Conservation (phyloP, 2,329 filamentous ascomycete genomes). For the Alternaria brassicicola region DNA sequence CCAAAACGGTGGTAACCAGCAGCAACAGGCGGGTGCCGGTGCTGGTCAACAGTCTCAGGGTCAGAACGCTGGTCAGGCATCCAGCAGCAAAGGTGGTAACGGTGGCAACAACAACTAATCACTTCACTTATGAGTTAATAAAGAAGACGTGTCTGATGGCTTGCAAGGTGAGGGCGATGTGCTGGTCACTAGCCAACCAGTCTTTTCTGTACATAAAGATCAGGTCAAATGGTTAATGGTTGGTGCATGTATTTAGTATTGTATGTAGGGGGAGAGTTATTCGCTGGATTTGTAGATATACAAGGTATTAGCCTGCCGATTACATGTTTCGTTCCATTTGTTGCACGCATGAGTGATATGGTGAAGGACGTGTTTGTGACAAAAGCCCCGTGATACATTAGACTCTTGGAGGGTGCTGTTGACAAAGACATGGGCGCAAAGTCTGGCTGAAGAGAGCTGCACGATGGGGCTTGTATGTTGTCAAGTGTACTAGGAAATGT, state of each 20-base stretch:
- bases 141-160: neutral
- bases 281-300: neutral
- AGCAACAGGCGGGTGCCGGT: neutral
- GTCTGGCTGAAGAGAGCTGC: no score
- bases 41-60: slow-evolving; percentile 8
- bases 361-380: neutral
- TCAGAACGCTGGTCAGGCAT: neutral
- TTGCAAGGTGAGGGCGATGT: slow-evolving; percentile 3
- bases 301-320: slow-evolving; percentile 1
- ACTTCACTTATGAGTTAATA: neutral
- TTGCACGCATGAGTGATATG: neutral
- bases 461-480: no score
- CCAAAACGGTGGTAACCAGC: neutral
- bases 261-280: neutral
- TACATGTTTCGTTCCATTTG: neutral
- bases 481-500: no score
- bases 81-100: neutral
- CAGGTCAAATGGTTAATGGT: neutral
- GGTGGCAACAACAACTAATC: slow-evolving; percentile 3
- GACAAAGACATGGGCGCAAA: neutral
- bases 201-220: slow-evolving; percentile 6
- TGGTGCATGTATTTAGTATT: neutral
- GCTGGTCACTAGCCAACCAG: slow-evolving; percentile 9
- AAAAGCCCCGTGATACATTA: no score
- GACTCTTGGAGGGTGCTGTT: neutral